Evolutionary conservation across 768 basidiomycete species (phyloP).

Genomic region (Brasilioporus rufonigricans): DNA sequence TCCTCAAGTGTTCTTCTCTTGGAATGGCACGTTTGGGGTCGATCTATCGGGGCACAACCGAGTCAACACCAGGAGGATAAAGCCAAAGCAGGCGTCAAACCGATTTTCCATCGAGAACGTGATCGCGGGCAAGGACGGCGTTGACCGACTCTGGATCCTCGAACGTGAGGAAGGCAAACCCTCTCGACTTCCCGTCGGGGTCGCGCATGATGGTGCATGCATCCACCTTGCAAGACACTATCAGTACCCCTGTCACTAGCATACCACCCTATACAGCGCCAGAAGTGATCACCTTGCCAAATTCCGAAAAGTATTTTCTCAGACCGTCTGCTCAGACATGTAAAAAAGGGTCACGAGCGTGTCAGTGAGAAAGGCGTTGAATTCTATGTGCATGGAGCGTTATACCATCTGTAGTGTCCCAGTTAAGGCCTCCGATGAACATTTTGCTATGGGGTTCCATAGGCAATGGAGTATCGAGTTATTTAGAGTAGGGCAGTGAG

Average conservation of each 20-base stretch:
- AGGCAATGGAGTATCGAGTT: conserved; percentile 30
- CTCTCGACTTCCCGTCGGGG: conserved; percentile 67
- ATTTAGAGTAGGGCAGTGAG: conserved; percentile 27
- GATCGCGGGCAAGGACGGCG: conserved; percentile 63
- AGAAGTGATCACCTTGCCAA: conserved; percentile 57
- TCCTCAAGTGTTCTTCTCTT: conserved; percentile 71
- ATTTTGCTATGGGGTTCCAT: conserved; percentile 65
- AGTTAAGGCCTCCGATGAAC: conserved; percentile 88
- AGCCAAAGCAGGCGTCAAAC: conserved; percentile 37
- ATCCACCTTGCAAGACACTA: conserved; percentile 50
- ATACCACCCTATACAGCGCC: conserved; percentile 1
- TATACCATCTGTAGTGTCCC: conserved; percentile 90
- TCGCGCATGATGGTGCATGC: conserved; percentile 88
- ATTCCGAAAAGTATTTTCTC: conserved; percentile 74
- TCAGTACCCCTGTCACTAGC: conserved; percentile 12
- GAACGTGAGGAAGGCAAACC: conserved; percentile 85
- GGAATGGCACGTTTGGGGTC: conserved; percentile 89
- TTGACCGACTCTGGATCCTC: conserved; percentile 63
- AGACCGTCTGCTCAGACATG: conserved; percentile 49
- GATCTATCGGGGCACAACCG: conserved; percentile 46
- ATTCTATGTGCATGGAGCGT: conserved; percentile 26
- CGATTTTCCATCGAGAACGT: conserved; percentile 75
- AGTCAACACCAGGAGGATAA: not conserved
- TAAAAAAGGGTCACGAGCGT: conserved; percentile 11
- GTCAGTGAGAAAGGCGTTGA: conserved; percentile 26